phyloP scores from a whole-genome alignment of 805 yeast species.

The Kregervanrija pseudodelftensis region DNA sequence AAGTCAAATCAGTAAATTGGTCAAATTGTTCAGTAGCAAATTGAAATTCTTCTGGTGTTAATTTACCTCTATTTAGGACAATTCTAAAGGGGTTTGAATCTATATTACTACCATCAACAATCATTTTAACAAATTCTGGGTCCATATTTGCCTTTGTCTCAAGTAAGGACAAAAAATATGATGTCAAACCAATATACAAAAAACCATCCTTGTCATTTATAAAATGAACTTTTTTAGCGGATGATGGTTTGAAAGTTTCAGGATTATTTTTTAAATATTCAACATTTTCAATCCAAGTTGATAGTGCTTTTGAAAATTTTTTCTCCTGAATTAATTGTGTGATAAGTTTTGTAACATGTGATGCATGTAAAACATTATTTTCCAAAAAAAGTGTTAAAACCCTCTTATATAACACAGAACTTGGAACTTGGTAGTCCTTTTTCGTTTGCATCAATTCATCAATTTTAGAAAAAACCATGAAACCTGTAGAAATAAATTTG shows the following conservation, averaged over 20 bases:
- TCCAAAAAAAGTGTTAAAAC: slow-evolving; percentile 15
- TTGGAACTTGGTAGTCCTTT: slow-evolving; percentile 12
- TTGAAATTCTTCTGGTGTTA: slow-evolving; percentile 6
- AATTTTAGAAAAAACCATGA: slow-evolving; percentile 6
- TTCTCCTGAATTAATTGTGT: slow-evolving; percentile 16
- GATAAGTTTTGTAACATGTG: slow-evolving; percentile 22
- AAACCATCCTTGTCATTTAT: slow-evolving; percentile 7
- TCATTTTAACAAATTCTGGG: slow-evolving; percentile 16
- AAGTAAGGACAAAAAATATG: slow-evolving; percentile 15
- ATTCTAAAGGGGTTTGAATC: not conserved
- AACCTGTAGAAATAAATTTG: slow-evolving; percentile 4
- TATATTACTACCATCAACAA: slow-evolving; percentile 3
- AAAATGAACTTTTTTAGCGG: not conserved
- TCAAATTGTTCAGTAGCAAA: slow-evolving; percentile 6
- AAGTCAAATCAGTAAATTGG: not conserved
- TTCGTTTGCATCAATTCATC: slow-evolving; percentile 4
- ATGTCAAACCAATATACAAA: slow-evolving; percentile 11
- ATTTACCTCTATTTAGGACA: not conserved
- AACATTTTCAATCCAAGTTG: slow-evolving; percentile 22
- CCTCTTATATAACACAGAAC: slow-evolving; percentile 17
- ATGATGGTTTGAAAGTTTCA: slow-evolving; percentile 4
- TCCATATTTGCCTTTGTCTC: slow-evolving; percentile 13
- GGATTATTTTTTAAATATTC: slow-evolving; percentile 21
- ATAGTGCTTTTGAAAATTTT: slow-evolving; percentile 21
- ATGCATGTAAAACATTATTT: slow-evolving; percentile 16